phyloP scores from a whole-genome alignment of 73 alveolate genomes.

The Paramecium tetraurelia region DNA sequence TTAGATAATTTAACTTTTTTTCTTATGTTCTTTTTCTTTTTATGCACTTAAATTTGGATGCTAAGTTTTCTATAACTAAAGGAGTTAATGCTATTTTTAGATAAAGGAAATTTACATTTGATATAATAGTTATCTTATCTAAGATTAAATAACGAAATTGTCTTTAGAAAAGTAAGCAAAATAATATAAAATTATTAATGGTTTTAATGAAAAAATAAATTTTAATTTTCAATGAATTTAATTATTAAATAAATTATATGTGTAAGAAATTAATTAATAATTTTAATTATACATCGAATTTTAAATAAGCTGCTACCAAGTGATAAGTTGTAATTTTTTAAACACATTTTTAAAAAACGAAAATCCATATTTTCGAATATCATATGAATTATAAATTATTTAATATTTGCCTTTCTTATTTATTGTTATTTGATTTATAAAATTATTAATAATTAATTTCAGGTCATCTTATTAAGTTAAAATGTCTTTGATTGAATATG shows the following conservation, averaged over 20 bases:
- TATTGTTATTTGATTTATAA: background rate
- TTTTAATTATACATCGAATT: background rate
- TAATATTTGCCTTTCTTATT: background rate
- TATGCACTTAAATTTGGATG: too few species aligned
- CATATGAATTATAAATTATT: too few species aligned
- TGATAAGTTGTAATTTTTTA: too few species aligned
- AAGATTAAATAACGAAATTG: too few species aligned
- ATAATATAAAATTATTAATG: too few species aligned
- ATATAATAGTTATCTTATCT: too few species aligned
- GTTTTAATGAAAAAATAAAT: background rate
- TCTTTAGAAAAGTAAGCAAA: background rate
- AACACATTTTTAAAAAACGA: background rate
- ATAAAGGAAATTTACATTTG: too few species aligned
- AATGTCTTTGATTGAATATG: background rate
- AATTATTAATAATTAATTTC: background rate
- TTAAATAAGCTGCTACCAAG: background rate
- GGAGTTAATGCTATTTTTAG: too few species aligned
- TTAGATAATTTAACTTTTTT: background rate
- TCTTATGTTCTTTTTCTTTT: too few species aligned
- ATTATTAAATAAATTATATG: too few species aligned
- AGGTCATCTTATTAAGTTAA: background rate
- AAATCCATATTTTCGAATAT: background rate
- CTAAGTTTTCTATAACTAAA: too few species aligned
- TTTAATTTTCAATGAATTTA: background rate
- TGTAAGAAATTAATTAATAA: background rate